These are phyloP conservation scores for Tolypocladium paradoxum DNA, from an alignment of 2,329 filamentous ascomycete genomes.

Conservation along the genomic window DNA sequence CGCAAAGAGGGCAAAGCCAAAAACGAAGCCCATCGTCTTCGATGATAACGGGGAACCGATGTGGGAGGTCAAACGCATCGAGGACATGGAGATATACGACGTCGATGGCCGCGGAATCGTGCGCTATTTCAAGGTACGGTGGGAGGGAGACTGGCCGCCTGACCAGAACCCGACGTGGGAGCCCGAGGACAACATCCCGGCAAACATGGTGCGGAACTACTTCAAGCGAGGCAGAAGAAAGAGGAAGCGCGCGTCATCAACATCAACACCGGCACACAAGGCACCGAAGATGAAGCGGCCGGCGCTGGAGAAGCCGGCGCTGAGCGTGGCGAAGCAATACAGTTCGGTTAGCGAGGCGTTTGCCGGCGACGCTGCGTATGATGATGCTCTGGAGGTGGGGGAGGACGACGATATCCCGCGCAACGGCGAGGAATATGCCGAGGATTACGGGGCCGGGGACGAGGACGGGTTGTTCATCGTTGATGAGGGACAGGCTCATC, in stretches of 20 bases:
- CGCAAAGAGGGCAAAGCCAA: neutral
- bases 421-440: neutral
- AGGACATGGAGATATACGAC: constrained; percentile 27
- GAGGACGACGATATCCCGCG: neutral
- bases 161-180: constrained; percentile 50
- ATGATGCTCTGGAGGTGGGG: neutral
- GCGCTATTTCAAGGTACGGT: constrained; percentile 41
- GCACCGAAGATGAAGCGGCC: neutral
- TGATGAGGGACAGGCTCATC: neutral
- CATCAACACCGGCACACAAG: neutral
- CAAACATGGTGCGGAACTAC: constrained; percentile 29
- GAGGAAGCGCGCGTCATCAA: constrained; percentile 2
- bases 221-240: constrained; percentile 17
- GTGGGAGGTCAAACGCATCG: constrained; percentile 35
- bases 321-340: constrained; percentile 5
- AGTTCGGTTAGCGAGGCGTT: constrained; percentile 20
- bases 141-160: constrained; percentile 45
- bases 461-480: neutral
- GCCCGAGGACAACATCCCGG: constrained; percentile 38
- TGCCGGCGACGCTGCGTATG: constrained; percentile 8
- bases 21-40: neutral
- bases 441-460: neutral
- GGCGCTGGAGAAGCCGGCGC: neutral
- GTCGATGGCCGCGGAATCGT: constrained; percentile 23
- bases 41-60: constrained; percentile 12